A percentile compares a stretch with the other conserved stretches of the same genome.
Evolutionary conservation across 495 filamentous ascomycete species (phyloP).

Genomic region (Aspergillus nidulans): DNA sequence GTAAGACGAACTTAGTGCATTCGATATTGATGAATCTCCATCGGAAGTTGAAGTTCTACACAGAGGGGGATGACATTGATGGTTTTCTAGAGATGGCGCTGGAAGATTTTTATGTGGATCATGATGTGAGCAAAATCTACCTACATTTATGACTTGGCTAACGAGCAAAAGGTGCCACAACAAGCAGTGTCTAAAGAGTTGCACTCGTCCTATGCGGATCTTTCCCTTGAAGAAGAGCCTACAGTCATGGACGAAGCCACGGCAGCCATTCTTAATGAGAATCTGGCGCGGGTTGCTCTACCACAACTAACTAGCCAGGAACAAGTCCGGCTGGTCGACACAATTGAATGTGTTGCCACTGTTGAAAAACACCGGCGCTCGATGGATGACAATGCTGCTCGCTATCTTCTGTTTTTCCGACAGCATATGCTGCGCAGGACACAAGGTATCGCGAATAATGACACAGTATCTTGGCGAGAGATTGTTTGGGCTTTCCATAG

Average conservation of each 20-base stretch:
- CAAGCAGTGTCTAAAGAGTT: slow-evolving; percentile 46
- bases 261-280: slow-evolving; percentile 69
- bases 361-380: slow-evolving; percentile 87
- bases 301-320: slow-evolving; percentile 83
- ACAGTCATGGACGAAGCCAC: slow-evolving; percentile 68
- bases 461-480: slow-evolving; percentile 82
- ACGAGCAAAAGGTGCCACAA: slow-evolving; percentile 30
- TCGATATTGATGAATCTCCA: slow-evolving; percentile 69
- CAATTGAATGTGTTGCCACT: slow-evolving; percentile 80
- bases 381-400: slow-evolving; percentile 89
- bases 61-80: slow-evolving; percentile 77
- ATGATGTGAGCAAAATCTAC: slow-evolving; percentile 33
- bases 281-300: slow-evolving; percentile 67
- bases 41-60: slow-evolving; percentile 75
- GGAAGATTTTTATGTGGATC: slow-evolving; percentile 63
- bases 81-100: slow-evolving; percentile 69
- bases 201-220: slow-evolving; percentile 51
- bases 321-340: slow-evolving; percentile 83
- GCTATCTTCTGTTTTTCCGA: slow-evolving; percentile 84
- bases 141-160: slow-evolving; percentile 13
- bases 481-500: slow-evolving; percentile 95
- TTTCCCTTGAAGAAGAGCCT: slow-evolving; percentile 54
- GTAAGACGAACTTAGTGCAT: slow-evolving; percentile 71
- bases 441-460: slow-evolving; percentile 54
- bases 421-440: slow-evolving; percentile 72